Evolutionary conservation across 345 rosid species (phyloP).

Genomic region (Salix dunnii): DNA sequence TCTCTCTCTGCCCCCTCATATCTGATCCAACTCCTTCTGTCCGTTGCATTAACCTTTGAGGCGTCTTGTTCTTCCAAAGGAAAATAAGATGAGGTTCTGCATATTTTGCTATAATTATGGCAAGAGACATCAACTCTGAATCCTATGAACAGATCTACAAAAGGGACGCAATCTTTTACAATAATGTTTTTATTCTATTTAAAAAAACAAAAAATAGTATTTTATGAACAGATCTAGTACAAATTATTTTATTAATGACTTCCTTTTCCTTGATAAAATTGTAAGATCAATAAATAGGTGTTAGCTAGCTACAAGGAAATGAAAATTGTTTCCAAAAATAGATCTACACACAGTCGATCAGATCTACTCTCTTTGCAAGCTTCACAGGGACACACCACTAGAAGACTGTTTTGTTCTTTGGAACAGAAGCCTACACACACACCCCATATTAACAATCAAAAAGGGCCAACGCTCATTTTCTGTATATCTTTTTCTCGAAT

Average conservation of each 20-base stretch:
- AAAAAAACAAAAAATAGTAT: constrained; percentile 19
- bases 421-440: neutral
- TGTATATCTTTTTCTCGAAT: neutral
- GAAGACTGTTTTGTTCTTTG: neutral
- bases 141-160: constrained; percentile 62
- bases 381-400: neutral
- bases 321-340: constrained; percentile 7
- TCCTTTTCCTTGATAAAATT: constrained; percentile 30
- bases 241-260: constrained; percentile 9
- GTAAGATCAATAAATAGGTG: neutral
- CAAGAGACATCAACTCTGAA: constrained; percentile 35
- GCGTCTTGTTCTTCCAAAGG: constrained; percentile 10
- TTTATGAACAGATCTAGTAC: constrained; percentile 45
- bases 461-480: neutral
- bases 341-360: neutral
- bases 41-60: constrained; percentile 1
- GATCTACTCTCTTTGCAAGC: neutral
- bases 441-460: too few relatives aligned
- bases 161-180: constrained; percentile 18
- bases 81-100: constrained; percentile 9
- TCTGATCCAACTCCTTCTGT: constrained; percentile 4
- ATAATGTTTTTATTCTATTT: constrained; percentile 11
- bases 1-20: neutral
- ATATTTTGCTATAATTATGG: constrained; percentile 44
- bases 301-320: constrained; percentile 6